Base-by-base conservation (phyloP, 164 flowering plant species). In the Umbellularia californica region DNA sequence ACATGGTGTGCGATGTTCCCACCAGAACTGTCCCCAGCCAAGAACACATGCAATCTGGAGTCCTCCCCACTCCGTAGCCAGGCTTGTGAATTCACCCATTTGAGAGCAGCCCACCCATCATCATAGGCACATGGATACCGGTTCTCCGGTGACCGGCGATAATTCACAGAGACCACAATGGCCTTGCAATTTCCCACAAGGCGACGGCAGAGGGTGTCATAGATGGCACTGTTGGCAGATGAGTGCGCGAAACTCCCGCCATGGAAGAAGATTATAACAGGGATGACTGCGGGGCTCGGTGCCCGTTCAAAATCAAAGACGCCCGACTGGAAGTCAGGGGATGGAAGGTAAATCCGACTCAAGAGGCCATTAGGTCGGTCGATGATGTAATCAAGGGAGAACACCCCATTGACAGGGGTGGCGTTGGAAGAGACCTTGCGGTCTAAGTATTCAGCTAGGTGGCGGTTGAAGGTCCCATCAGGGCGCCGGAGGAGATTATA, bases 241-340 rank as follows among this genome's bases (percentile, higher is more conserved):
- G 94, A 90, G 68, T 90, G 95, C 0, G 90, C 90, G 76, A 92
- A 92, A 83, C 97, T 90, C 70, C 97, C 97, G n/a, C 97, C 97
- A 77, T 92, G 97, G 77, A 89, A 92, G 81, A 90, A 92, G 30
- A 92, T 75, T 41, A 92, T 88, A 20, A 92, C 92, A 5, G 97
- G 95, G 6, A 89, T 84, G 50, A 83, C 58, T 5, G 88, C 88
- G 19, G 76, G 30, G 12, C 68, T 76, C 2, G 89, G 77, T 1
- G 93, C 90, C 81, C 80, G 83, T 74, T 89, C 90, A n/a, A 88
- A 82, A 22, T 25, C 75, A 15, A 72, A 17, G 23, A 85, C 58
- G 30, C 78, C 83, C 0, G 77, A 78, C 20, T 65, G 86, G 28
- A 77, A 69, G 47, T 81, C 83, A 3, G 66, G 27, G 14, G 78